Evolutionary conservation across 83 land plant genomes (phyloP).

Genomic region (Thuja plicata): DNA sequence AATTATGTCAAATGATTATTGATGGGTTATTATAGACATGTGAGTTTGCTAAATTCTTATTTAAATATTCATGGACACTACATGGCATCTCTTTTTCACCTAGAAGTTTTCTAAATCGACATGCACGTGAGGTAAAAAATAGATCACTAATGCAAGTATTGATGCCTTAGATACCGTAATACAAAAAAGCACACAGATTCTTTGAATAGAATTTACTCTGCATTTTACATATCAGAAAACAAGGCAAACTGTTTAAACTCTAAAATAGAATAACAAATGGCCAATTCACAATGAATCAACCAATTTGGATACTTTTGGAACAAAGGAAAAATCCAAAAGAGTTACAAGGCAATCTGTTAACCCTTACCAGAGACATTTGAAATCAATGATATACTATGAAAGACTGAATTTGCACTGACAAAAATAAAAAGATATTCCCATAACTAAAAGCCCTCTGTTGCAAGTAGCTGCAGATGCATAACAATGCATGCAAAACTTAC

Average conservation of each 20-base stretch:
- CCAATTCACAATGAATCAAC: neutral
- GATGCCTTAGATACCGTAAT: neutral
- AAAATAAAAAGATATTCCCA: neutral
- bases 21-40: neutral
- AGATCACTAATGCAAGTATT: neutral
- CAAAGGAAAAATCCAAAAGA: neutral
- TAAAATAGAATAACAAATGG: neutral
- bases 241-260: neutral
- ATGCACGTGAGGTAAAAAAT: neutral
- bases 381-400: neutral
- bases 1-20: neutral
- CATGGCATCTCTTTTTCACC: neutral
- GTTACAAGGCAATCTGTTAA: neutral
- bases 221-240: neutral
- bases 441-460: neutral
- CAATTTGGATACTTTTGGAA: neutral
- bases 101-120: neutral
- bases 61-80: neutral
- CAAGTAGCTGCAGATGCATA: neutral
- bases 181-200: neutral
- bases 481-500: neutral
- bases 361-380: neutral
- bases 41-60: neutral
- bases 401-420: neutral
- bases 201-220: neutral